Conservation (phyloP, 306 rosid genomes). For the Betula pendula region DNA sequence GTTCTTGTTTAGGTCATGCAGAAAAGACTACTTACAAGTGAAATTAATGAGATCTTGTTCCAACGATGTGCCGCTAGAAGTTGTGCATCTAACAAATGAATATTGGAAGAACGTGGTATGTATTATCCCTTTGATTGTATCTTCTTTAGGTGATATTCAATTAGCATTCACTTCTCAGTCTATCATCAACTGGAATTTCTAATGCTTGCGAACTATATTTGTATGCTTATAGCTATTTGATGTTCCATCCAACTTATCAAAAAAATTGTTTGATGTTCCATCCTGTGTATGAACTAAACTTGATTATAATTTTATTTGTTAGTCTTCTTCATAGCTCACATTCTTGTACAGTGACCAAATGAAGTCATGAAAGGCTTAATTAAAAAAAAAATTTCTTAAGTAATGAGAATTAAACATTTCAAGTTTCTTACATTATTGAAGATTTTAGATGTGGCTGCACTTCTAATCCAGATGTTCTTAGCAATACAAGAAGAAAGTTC, state of each 20-base stretch:
- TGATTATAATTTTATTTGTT: constrained; percentile 7
- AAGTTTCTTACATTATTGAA: constrained; percentile 85
- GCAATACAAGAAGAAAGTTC: constrained; percentile 93
- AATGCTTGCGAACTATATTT: background rate
- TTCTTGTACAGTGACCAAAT: background rate
- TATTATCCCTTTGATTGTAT: background rate
- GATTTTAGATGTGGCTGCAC: constrained; percentile 92
- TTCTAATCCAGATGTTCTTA: constrained; percentile 90
- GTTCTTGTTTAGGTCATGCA: background rate
- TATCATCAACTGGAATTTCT: background rate
- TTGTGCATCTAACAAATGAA: constrained; percentile 91
- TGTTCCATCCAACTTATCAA: no score
- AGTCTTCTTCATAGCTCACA: constrained; percentile 6
- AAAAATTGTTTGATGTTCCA: background rate
- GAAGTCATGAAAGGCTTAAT: background rate
- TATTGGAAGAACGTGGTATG: constrained; percentile 93
- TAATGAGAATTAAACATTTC: constrained; percentile 23
- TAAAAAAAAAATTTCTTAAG: background rate
- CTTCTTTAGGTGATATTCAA: background rate
- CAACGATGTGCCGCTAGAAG: constrained; percentile 82
- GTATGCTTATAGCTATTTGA: no score
- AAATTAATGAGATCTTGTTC: constrained; percentile 18
- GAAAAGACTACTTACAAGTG: constrained; percentile 11
- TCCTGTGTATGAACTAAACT: background rate
- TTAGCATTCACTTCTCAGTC: background rate